These are phyloP conservation scores for Claviceps monticola DNA, from an alignment of 2,329 filamentous ascomycete species.

Conservation along the genomic window DNA sequence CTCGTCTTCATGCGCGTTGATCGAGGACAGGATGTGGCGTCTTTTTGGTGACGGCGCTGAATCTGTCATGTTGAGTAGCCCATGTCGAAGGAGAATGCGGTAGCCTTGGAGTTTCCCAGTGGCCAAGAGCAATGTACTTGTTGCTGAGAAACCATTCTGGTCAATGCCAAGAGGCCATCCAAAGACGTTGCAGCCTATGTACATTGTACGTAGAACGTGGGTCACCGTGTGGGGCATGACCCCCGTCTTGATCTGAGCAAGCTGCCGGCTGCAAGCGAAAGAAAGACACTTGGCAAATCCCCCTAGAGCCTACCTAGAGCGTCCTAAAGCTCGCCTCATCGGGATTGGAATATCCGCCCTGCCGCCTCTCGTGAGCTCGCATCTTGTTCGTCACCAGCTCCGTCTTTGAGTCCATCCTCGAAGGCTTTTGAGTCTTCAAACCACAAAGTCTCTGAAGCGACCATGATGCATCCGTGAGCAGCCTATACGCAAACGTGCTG, in stretches of 20 bases:
- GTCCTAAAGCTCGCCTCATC: too few relatives aligned
- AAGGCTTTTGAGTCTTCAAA: background rate
- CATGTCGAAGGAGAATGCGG: slow-evolving; percentile 7
- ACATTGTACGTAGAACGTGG: too few relatives aligned
- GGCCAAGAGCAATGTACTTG: too few relatives aligned
- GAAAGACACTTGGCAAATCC: background rate
- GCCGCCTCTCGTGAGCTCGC: too few relatives aligned
- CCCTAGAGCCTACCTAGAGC: too few relatives aligned
- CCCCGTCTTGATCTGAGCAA: too few relatives aligned
- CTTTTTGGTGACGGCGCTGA: slow-evolving; percentile 22
- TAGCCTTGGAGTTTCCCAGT: too few relatives aligned
- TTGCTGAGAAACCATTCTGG: too few relatives aligned
- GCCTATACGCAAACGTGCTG: background rate
- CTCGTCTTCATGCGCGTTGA: slow-evolving; percentile 22
- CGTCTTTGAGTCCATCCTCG: background rate
- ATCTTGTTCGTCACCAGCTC: background rate
- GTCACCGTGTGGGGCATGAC: too few relatives aligned
- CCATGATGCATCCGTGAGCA: slow-evolving; percentile 3
- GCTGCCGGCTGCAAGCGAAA: background rate
- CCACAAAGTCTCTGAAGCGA: background rate
- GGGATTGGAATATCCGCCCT: too few relatives aligned
- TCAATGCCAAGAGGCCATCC: too few relatives aligned
- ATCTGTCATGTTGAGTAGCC: slow-evolving; percentile 19
- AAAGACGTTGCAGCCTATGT: too few relatives aligned
- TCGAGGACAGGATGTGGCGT: slow-evolving; percentile 36